Conservation (phyloP, 441 rosid genomes). For the Corymbia citriodora region DNA sequence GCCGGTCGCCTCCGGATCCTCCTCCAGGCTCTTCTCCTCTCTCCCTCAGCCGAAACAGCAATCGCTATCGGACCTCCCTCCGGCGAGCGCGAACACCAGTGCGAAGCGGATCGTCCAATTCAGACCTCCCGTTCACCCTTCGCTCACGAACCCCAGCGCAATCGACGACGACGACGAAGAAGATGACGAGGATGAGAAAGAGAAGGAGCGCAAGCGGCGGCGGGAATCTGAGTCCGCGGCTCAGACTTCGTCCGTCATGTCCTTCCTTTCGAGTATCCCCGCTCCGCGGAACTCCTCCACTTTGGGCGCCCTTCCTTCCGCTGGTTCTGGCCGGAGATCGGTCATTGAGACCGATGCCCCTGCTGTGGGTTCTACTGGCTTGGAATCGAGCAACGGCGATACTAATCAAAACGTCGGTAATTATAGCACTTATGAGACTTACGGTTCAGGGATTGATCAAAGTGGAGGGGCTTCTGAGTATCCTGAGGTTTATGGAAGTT, state of each 20-base stretch:
- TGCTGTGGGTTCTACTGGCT: conserved; percentile 4
- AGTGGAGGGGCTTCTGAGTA: background rate
- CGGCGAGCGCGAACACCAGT: conserved; percentile 2
- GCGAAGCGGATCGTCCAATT: conserved; percentile 68
- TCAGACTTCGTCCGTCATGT: conserved; percentile 40
- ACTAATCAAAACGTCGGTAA: conserved; percentile 14
- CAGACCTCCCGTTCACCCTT: conserved; percentile 45
- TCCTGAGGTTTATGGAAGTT: background rate
- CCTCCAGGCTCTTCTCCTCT: conserved; percentile 39
- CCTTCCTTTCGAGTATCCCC: conserved; percentile 73
- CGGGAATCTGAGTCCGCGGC: conserved; percentile 22
- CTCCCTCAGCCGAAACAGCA: conserved; percentile 51
- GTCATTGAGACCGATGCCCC: conserved; percentile 43
- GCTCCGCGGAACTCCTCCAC: conserved; percentile 63
- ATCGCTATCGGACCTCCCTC: conserved; percentile 12
- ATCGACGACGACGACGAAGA: conserved; percentile 43
- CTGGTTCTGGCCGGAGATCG: conserved; percentile 65
- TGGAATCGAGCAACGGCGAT: background rate
- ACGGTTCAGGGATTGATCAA: conserved; percentile 1
- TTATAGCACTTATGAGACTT: conserved; percentile 10
- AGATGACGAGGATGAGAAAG: conserved; percentile 39
- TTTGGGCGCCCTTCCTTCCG: conserved; percentile 47
- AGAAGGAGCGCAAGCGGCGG: conserved; percentile 36
- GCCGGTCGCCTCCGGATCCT: conserved; percentile 3
- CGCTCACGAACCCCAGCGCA: conserved; percentile 8